These are phyloP conservation scores for Rhizophagus prolifer DNA, from an alignment of 192 early-diverging fungal species.

Conservation along the genomic window DNA sequence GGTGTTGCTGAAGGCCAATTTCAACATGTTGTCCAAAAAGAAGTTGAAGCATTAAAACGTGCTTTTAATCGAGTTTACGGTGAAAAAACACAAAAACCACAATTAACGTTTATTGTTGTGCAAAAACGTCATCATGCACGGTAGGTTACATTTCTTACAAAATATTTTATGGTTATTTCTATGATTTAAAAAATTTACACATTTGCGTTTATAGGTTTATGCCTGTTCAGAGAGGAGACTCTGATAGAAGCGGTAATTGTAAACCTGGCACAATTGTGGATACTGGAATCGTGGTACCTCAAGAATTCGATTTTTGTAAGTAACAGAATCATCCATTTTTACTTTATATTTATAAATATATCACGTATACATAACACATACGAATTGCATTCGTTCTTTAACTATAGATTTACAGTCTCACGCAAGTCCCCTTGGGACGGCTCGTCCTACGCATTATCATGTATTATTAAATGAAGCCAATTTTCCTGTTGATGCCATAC, in stretches of 20 bases:
- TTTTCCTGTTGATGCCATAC: constrained; percentile 39
- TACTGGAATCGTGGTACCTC: constrained; percentile 66
- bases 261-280: constrained; percentile 77
- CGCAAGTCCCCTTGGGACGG: constrained; percentile 86
- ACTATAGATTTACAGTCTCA: constrained; percentile 71
- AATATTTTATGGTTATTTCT: too few species aligned
- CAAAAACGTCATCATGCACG: constrained; percentile 90
- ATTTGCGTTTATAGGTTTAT: not conserved
- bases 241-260: constrained; percentile 75
- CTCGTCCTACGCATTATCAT: constrained; percentile 86
- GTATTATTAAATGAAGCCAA: constrained; percentile 65
- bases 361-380: not conserved
- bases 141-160: constrained; percentile 29
- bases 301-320: constrained; percentile 51
- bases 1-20: constrained; percentile 81
- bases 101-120: constrained; percentile 79
- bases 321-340: not conserved
- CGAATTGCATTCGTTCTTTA: not conserved
- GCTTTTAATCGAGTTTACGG: constrained; percentile 66
- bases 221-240: constrained; percentile 38
- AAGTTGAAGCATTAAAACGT: constrained; percentile 17
- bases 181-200: not conserved
- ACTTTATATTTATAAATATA: not conserved
- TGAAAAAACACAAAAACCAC: constrained; percentile 68
- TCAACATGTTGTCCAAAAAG: constrained; percentile 6